A percentile compares a stretch with the other conserved stretches of the same genome.
Conservation (phyloP, 1,139 yeast genomes). For the Debaryomycetaceae sp. region DNA sequence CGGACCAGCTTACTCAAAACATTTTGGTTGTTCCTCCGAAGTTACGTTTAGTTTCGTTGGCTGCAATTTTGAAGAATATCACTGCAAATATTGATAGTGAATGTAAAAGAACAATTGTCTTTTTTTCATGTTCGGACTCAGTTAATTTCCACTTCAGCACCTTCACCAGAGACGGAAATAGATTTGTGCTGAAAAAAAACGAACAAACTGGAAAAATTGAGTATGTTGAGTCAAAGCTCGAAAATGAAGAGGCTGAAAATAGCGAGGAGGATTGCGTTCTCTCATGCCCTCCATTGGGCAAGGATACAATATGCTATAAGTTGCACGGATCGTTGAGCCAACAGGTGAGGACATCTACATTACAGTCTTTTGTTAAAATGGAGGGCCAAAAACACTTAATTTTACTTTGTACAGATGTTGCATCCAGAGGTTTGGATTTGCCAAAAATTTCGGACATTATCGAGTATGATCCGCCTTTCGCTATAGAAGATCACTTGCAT, state of each 20-base stretch:
- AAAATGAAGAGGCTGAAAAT: constrained; percentile 13
- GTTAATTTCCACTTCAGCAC: constrained; percentile 87
- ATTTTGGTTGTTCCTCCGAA: constrained; percentile 87
- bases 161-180: constrained; percentile 56
- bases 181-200: constrained; percentile 23
- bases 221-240: constrained; percentile 14
- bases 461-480: constrained; percentile 69
- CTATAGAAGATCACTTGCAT: constrained; percentile 69
- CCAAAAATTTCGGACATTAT: constrained; percentile 64
- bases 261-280: constrained; percentile 40
- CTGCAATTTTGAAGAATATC: constrained; percentile 57
- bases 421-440: constrained; percentile 68
- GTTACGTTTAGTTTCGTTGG: constrained; percentile 75
- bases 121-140: constrained; percentile 90
- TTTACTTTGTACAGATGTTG: constrained; percentile 79
- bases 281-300: constrained; percentile 54
- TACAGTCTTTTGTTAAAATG: constrained; percentile 56
- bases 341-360: constrained; percentile 73
- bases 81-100: constrained; percentile 23
- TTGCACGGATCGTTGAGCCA: constrained; percentile 91
- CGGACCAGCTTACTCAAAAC: constrained; percentile 84
- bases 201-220: constrained; percentile 23
- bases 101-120: constrained; percentile 61
- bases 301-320: constrained; percentile 57
- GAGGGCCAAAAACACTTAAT: constrained; percentile 49